Base-by-base conservation (phyloP, 1,284 basidiomycete genomes). In the Boletus albobrunnescens region DNA sequence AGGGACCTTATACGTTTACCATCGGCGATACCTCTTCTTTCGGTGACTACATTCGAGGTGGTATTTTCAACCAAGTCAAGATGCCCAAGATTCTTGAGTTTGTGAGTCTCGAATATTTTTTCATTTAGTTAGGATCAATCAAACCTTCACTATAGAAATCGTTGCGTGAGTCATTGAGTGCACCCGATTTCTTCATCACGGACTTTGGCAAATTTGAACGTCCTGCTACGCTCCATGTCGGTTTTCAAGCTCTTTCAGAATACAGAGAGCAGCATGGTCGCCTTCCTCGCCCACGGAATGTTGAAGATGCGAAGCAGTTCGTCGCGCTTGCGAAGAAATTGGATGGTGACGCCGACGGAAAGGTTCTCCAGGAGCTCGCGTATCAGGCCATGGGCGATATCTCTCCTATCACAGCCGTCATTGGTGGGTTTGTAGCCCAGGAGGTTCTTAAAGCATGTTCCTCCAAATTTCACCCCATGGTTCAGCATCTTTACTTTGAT, bases 161-260 rank as follows among this genome's bases (percentile, higher is more conserved):
- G 6, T 78, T 99, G 35, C 81, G 87, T 58, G 93, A 98, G 58
- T 93, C 93, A 5, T 67, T 92, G 48, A 76, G 80, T 57, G 68
- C 77, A 38, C 95, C 96, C 1, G 95, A 99, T 60, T 82, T 82
- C 63, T 90, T 98, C 73, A 84, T 98, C 56, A 94, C 94, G 44
- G 96, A 99, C 68, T 99, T 97, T 60, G 94, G 92, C 64, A 99
- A 99, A 68, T 98, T 94, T 60, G 95, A 99, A 61, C 84, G 94
- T 20, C 94, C 94, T 4, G 71, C 87, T 5, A 84, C 89, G 4
- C 81, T 99, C 6, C 96, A 99, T 68, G 88, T 81, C 44, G 96
- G 91, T 36, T 99, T 97, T 79, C 94, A 96, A 68, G 94, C 95
- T 2, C 77, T 99, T 26, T 91, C 89, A 3, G 75, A 84, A 51